phyloP scores from a whole-genome alignment of 2,329 filamentous ascomycete genomes.

The Pseudofabraea citricarpa region DNA sequence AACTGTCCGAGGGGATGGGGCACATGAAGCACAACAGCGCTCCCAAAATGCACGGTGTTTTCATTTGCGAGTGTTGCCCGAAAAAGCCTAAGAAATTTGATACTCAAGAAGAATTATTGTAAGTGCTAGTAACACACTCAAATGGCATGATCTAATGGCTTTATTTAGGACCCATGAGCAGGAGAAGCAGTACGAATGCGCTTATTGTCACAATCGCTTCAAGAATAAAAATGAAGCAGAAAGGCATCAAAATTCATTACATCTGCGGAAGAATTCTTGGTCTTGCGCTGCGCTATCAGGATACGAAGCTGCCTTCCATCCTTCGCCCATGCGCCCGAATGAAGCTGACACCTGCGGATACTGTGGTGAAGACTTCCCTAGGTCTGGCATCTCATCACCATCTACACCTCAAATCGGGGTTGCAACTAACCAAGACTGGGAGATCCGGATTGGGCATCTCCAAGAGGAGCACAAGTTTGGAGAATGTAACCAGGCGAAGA shows the following conservation, averaged over 20 bases:
- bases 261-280: constrained; percentile 91
- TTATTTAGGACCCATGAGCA: constrained; percentile 71
- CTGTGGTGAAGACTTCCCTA: constrained; percentile 82
- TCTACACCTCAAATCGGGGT: constrained; percentile 30
- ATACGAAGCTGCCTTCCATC: constrained; percentile 81
- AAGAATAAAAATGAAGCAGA: constrained; percentile 99
- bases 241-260: constrained; percentile 90
- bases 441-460: constrained; percentile 78
- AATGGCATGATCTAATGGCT: no score
- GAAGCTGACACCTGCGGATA: constrained; percentile 84
- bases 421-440: constrained; percentile 81
- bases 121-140: constrained; percentile 34
- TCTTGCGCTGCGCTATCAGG: constrained; percentile 83
- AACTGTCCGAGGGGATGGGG: constrained; percentile 37
- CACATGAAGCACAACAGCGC: constrained; percentile 38
- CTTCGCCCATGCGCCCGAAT: constrained; percentile 62
- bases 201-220: constrained; percentile 90
- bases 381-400: constrained; percentile 32
- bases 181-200: constrained; percentile 94
- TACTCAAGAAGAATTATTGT: constrained; percentile 78
- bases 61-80: constrained; percentile 89
- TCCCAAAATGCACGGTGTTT: constrained; percentile 51
- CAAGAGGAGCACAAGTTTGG: constrained; percentile 93
- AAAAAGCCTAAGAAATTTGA: constrained; percentile 98
- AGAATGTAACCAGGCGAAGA: constrained; percentile 97